Base-by-base conservation (phyloP, 306 rosid species). In the Hippophae rhamnoides region DNA sequence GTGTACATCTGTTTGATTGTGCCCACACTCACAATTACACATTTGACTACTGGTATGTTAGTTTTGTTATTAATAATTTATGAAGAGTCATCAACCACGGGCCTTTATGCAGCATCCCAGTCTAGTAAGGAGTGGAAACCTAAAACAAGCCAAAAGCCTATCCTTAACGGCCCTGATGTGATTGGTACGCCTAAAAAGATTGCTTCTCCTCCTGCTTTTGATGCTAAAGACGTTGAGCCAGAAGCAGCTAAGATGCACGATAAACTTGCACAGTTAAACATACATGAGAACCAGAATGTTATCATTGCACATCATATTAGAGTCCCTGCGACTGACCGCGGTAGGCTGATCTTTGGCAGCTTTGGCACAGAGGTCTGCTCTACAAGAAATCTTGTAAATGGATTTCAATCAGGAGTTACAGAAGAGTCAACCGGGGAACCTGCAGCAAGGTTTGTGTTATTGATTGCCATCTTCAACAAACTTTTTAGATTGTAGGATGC, bases 61-160 rank as follows among this genome's bases (percentile, higher is more conserved):
- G 59, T 71, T 51, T 10, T 54, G 65, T 68, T 55, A 18, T 66
- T 23, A 12, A 56, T 60, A 13, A 50, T 14, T 74, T 47, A 47
- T 58, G 38, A 4, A 4, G 38, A 70, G 41, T 5, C 56, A 58
- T 67, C 58, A 52, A 66, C 66, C 55, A 61, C 61, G 65, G 54
- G 52, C 78, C 67, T 52, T 73, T 59, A 58, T 82, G 85, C 90
- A 93, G 99, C 74, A 69, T 61, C 87, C 56, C 99, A 86, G 74
- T 85, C 84, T 62, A 88, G 78, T 72, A 92, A 83, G 73, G 93
- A 84, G 78, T 93, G 99, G 99, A 93, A 84, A 72, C 99, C 99
- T 49, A 93, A 93, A 69, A 80, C 84, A 60, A 89, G 95, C 81
- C 85, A 82, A 78, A 93, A 89, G 72, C 63, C 66, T 47, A 81